A percentile compares a stretch with the other conserved stretches of the same genome.
phyloP scores from a whole-genome alignment of 805 yeast species.

The Saccharomycopsis microspora region DNA sequence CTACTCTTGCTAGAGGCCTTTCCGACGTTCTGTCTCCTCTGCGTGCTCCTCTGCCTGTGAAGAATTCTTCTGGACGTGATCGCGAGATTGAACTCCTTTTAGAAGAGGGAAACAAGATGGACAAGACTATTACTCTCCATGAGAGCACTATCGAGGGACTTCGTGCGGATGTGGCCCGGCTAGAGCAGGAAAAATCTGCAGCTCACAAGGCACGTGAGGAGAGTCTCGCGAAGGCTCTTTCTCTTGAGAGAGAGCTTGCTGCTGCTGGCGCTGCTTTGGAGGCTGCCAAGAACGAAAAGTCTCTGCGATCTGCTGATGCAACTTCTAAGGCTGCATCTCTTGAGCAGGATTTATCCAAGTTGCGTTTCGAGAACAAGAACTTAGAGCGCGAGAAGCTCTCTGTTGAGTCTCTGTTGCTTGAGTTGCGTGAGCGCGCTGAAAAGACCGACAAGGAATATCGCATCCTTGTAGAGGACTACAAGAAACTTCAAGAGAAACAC shows the following conservation, averaged over 20 bases:
- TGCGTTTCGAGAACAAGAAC: slow-evolving; percentile 10
- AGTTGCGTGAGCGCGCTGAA: slow-evolving; percentile 6
- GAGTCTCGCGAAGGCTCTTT: neutral
- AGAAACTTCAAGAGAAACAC: slow-evolving; percentile 14
- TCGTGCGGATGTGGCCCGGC: slow-evolving; percentile 3
- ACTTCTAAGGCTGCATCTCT: neutral
- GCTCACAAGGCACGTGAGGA: slow-evolving; percentile 1
- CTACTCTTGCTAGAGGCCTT: neutral
- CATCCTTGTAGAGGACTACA: slow-evolving; percentile 13
- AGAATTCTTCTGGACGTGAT: slow-evolving; percentile 20
- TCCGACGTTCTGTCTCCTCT: neutral
- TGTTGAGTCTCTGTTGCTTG: slow-evolving; percentile 7
- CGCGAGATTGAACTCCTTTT: slow-evolving; percentile 34
- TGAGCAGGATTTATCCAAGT: slow-evolving; percentile 8
- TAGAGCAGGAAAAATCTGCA: slow-evolving; percentile 8
- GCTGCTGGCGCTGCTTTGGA: neutral
- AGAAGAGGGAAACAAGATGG: slow-evolving; percentile 40
- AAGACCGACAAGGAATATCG: slow-evolving; percentile 11
- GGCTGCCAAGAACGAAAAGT: slow-evolving; percentile 4
- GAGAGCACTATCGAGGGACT: slow-evolving; percentile 21
- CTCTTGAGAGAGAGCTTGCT: slow-evolving; percentile 10
- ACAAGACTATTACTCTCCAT: slow-evolving; percentile 28
- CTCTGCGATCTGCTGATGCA: neutral
- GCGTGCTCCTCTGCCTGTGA: neutral
- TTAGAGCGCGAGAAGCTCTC: slow-evolving; percentile 12